Base-by-base conservation (phyloP, 177 flowering plant genomes). In the Vitis hybrid region DNA sequence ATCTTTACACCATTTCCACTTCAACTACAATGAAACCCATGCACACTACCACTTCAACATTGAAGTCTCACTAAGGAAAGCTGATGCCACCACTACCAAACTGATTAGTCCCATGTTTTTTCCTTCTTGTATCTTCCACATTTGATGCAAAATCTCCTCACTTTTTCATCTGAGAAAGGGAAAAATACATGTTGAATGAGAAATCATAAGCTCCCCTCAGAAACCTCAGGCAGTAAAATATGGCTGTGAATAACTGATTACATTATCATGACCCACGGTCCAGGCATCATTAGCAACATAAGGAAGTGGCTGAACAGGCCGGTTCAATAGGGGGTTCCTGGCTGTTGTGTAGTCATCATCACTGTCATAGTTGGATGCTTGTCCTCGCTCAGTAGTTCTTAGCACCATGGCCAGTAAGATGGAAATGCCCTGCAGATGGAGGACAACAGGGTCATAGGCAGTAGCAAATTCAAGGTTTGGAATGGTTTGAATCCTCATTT, bases 371-470 rank as follows among this genome's bases (percentile, higher is more conserved):
- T 27, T 12, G 12, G 56, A 13, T 52, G 27, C 49, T 5, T 17
- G 58, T 21, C 68, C 54, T 59, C 63, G 17, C 52, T 64, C 72
- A 3, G 67, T 60, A 35, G 74, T 67, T 69, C 72, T 73, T 2
- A 81, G 65, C 52, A 56, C 60, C 65, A 75, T 55, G 21, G 79
- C 77, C 58, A 81, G 15, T 5, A 81, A 56, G 21, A 77, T 40
- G 1, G 74, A 70, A 55, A 69, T 12, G 35, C 78, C 84, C 81
- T 81, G 78, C 62, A 72, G 58, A 46, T 9, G 21, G 10, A 49
- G 46, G n/a, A 11, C 2, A 40, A 35, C 8, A 35, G 6, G 46
- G 21, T 58, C 61, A 24, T 10, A 58, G 0, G 62, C 7, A 58
- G 27, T 10, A 58, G 21, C 12, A 58, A 18, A 58, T 5, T 40